Conservation (phyloP, 352 stramenopile species). For the Phytopythium litorale region DNA sequence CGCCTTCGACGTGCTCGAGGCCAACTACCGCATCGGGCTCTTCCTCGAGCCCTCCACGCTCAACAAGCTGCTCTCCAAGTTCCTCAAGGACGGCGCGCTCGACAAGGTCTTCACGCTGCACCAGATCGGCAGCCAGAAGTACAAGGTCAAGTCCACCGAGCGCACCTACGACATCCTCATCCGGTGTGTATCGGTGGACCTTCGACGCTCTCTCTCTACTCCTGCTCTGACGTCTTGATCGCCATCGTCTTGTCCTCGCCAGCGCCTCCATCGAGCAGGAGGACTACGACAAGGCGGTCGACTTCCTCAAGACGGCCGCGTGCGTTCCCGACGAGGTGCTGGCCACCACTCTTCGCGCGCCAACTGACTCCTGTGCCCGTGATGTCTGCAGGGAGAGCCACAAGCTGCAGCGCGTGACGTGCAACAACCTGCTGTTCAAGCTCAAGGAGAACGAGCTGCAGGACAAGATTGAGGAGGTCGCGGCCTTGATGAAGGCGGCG, state of each 20-base stretch:
- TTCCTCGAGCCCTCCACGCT: slow-evolving; percentile 79
- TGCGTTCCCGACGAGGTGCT: slow-evolving; percentile 24
- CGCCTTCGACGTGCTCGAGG: slow-evolving; percentile 72
- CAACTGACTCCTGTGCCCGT: not conserved
- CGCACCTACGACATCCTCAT: slow-evolving; percentile 85
- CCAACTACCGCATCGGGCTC: slow-evolving; percentile 80
- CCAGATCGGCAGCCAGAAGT: slow-evolving; percentile 72
- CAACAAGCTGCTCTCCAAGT: slow-evolving; percentile 83
- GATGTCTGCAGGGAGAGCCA: slow-evolving; percentile 38
- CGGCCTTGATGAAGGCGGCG: slow-evolving; percentile 70
- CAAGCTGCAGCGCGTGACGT: slow-evolving; percentile 82
- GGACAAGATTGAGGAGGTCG: slow-evolving; percentile 81
- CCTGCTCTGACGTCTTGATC: not conserved
- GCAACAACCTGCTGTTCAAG: slow-evolving; percentile 86
- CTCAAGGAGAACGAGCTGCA: slow-evolving; percentile 76
- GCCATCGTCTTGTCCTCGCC: not conserved
- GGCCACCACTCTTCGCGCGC: not conserved
- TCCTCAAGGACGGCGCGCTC: slow-evolving; percentile 73
- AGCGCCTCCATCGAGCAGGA: slow-evolving; percentile 68
- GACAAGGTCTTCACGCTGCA: slow-evolving; percentile 79
- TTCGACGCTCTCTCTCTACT: not conserved
- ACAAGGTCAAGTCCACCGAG: slow-evolving; percentile 81
- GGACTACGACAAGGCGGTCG: slow-evolving; percentile 70
- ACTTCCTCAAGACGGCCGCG: slow-evolving; percentile 68
- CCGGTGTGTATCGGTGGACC: slow-evolving; percentile 22